Evolutionary conservation across 257 asterid species (phyloP).

Genomic region (Voacanga thouarsii): DNA sequence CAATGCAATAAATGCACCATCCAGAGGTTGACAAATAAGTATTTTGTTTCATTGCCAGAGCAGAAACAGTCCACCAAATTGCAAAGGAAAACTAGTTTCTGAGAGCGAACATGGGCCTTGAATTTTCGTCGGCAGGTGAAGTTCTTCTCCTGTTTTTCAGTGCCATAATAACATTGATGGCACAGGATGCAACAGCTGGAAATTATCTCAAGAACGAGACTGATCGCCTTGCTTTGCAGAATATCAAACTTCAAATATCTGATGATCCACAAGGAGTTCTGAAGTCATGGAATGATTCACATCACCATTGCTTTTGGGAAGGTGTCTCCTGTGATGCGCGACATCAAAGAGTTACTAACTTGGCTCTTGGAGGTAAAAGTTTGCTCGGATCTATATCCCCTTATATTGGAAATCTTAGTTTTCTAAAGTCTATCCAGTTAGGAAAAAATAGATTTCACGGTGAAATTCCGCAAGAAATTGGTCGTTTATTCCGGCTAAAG

Average conservation of each 20-base stretch:
- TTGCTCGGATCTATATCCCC: conserved; percentile 37
- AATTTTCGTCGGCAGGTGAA: no score
- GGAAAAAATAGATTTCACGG: conserved; percentile 29
- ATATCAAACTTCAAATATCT: conserved; percentile 10
- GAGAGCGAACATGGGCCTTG: no score
- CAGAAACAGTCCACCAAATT: no score
- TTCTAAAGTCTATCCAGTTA: conserved; percentile 23
- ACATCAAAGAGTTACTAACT: conserved; percentile 23
- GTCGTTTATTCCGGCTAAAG: conserved; percentile 20
- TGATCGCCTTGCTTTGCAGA: conserved; percentile 3
- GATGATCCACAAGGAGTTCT: conserved; percentile 15
- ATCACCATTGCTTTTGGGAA: conserved; percentile 26
- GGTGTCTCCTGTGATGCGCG: conserved; percentile 24
- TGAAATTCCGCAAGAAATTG: conserved; percentile 36
- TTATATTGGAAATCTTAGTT: conserved; percentile 41
- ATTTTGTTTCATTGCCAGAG: no score
- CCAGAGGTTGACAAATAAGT: no score
- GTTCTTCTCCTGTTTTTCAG: no score
- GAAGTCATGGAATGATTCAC: conserved; percentile 14
- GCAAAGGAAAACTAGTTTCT: no score
- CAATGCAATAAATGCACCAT: no score
- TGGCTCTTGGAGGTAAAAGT: conserved; percentile 21
- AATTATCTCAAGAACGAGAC: not conserved
- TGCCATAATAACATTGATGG: no score
- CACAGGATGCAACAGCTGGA: not conserved